phyloP scores from a whole-genome alignment of 164 flowering plant genomes.

The Magnolia changhungtana region DNA sequence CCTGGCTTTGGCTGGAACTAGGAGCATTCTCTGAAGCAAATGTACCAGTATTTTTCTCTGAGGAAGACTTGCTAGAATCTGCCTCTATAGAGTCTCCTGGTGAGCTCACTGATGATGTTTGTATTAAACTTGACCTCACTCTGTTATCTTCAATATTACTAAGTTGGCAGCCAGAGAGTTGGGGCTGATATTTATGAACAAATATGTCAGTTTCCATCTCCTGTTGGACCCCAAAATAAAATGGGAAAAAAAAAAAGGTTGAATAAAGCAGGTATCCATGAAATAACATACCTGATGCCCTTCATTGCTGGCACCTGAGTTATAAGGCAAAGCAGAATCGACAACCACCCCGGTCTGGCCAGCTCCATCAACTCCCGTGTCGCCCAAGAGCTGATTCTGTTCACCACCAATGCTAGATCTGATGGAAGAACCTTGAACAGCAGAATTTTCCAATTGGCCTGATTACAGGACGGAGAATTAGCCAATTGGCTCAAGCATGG shows the following conservation, averaged over 20 bases:
- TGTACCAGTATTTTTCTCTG: background rate
- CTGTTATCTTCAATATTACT: constrained; percentile 15
- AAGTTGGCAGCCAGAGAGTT: constrained; percentile 13
- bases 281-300: constrained; percentile 25
- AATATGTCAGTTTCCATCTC: background rate
- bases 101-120: constrained; percentile 19
- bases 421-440: constrained; percentile 23
- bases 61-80: constrained; percentile 5
- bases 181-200: constrained; percentile 17
- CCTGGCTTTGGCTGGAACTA: constrained; percentile 24
- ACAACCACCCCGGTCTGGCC: constrained; percentile 11
- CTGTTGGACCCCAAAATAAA: background rate
- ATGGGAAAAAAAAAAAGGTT: background rate
- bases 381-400: constrained; percentile 16
- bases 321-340: background rate
- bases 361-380: constrained; percentile 11
- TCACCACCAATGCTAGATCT: constrained; percentile 17
- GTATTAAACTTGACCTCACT: constrained; percentile 14
- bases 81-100: constrained; percentile 23
- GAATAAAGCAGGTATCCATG: background rate
- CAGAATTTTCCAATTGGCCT: constrained; percentile 34
- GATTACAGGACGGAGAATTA: constrained; percentile 9
- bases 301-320: constrained; percentile 13
- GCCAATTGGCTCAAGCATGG: background rate
- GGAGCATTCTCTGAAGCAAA: constrained; percentile 21